These are phyloP conservation scores for Exophiala bonariae DNA, from an alignment of 2,329 filamentous ascomycete genomes.

Conservation along the genomic window DNA sequence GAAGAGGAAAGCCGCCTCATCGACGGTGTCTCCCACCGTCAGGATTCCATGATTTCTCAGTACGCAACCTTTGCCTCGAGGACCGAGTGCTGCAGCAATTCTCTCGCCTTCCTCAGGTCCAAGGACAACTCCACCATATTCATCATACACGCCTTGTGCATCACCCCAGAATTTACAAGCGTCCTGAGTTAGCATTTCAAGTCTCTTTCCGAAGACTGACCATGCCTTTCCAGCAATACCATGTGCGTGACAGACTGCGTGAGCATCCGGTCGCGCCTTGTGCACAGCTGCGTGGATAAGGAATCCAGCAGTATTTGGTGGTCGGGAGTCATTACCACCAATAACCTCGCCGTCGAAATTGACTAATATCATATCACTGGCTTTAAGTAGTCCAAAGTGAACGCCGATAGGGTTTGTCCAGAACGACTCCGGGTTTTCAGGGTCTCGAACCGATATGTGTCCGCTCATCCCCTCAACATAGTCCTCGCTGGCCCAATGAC, in stretches of 20 bases:
- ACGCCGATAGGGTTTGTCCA: conserved; percentile 67
- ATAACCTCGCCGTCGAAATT: conserved; percentile 62
- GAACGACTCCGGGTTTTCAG: conserved; percentile 59
- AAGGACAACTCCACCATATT: conserved; percentile 55
- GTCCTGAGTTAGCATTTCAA: conserved; percentile 53
- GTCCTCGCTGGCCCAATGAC: conserved; percentile 64
- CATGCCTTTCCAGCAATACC: conserved; percentile 49
- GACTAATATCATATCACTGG: conserved; percentile 66
- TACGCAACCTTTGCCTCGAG: too few relatives aligned
- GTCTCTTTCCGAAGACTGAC: conserved; percentile 44
- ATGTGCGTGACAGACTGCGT: conserved; percentile 42
- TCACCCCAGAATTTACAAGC: conserved; percentile 44
- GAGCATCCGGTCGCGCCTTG: conserved; percentile 55
- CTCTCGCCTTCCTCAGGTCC: conserved; percentile 51
- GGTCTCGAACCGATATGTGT: conserved; percentile 67
- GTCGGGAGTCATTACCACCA: conserved; percentile 66
- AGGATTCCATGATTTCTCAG: too few relatives aligned
- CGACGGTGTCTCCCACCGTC: too few relatives aligned
- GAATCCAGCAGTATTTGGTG: too few relatives aligned
- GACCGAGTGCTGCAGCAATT: too few relatives aligned
- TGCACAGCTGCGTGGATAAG: conserved; percentile 49
- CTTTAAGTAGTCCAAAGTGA: conserved; percentile 65
- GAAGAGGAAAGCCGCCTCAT: too few relatives aligned
- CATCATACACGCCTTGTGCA: conserved; percentile 41
- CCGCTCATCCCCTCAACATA: conserved; percentile 69